Percentiles rank a stretch among this genome's conserved stretches.
Evolutionary conservation across 495 filamentous ascomycete genomes (phyloP).

Genomic region (Aspergillus hancockii): DNA sequence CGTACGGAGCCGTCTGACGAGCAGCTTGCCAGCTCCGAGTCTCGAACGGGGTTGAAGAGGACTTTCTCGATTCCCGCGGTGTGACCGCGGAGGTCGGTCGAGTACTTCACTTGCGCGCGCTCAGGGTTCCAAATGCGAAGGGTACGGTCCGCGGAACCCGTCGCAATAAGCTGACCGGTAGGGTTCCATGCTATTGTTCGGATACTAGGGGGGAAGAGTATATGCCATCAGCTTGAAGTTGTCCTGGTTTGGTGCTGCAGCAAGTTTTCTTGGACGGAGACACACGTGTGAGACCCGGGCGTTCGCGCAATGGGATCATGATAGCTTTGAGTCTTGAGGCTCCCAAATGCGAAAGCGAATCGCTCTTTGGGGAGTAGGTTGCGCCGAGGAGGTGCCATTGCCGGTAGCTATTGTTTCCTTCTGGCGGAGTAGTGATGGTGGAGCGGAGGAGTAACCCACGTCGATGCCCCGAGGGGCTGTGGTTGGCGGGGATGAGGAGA

Average conservation of each 20-base stretch:
- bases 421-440: slow-evolving; percentile 20
- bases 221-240: slow-evolving; percentile 18
- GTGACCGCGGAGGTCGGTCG: slow-evolving; percentile 85
- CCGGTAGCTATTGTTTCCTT: slow-evolving; percentile 18
- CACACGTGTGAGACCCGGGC: slow-evolving; percentile 55
- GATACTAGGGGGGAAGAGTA: slow-evolving; percentile 35
- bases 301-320: slow-evolving; percentile 56
- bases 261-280: slow-evolving; percentile 9
- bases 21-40: slow-evolving; percentile 85
- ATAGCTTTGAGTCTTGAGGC: slow-evolving; percentile 62
- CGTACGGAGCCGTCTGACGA: slow-evolving; percentile 82
- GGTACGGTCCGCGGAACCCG: slow-evolving; percentile 78
- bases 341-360: slow-evolving; percentile 58
- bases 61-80: slow-evolving; percentile 77
- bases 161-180: slow-evolving; percentile 81
- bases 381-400: slow-evolving; percentile 57
- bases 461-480: slow-evolving; percentile 21
- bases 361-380: slow-evolving; percentile 62
- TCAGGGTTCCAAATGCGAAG: slow-evolving; percentile 93
- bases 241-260: not conserved
- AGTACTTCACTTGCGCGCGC: slow-evolving; percentile 73
- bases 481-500: slow-evolving; percentile 6
- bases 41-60: slow-evolving; percentile 84
- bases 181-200: slow-evolving; percentile 89
- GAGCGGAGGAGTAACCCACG: slow-evolving; percentile 9